phyloP scores from a whole-genome alignment of 441 rosid species.

The Populus hybrid region DNA sequence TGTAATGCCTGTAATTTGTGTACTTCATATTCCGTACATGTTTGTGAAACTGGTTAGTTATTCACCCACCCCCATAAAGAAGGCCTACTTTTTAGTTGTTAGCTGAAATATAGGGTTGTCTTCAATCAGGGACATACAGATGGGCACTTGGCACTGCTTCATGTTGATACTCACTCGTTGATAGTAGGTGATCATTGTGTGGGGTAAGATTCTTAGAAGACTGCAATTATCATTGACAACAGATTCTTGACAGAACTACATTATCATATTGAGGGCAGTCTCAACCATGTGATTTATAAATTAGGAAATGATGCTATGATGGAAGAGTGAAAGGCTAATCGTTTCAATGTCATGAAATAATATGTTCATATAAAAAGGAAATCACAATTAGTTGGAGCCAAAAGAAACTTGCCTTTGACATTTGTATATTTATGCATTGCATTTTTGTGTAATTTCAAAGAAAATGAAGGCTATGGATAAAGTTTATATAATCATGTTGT shows the following conservation, averaged over 20 bases:
- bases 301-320: neutral
- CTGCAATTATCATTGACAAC: neutral
- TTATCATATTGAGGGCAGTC: constrained; percentile 1
- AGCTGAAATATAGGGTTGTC: constrained; percentile 15
- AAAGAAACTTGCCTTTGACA: neutral
- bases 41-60: neutral
- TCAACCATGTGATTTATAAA: neutral
- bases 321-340: neutral
- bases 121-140: constrained; percentile 86
- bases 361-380: neutral
- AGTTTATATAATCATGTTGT: neutral
- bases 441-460: neutral
- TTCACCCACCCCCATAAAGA: neutral
- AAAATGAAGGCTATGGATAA: neutral
- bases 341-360: neutral
- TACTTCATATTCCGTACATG: neutral
- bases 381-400: neutral
- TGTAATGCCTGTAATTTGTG: neutral
- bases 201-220: constrained; percentile 55
- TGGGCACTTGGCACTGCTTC: constrained; percentile 78
- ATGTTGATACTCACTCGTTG: constrained; percentile 62
- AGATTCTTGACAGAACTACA: neutral
- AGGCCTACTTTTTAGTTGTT: neutral
- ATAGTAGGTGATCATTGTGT: constrained; percentile 93
- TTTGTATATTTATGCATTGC: neutral